Conservation (phyloP, 1,284 basidiomycete species). For the Apiotrichum porosum region DNA sequence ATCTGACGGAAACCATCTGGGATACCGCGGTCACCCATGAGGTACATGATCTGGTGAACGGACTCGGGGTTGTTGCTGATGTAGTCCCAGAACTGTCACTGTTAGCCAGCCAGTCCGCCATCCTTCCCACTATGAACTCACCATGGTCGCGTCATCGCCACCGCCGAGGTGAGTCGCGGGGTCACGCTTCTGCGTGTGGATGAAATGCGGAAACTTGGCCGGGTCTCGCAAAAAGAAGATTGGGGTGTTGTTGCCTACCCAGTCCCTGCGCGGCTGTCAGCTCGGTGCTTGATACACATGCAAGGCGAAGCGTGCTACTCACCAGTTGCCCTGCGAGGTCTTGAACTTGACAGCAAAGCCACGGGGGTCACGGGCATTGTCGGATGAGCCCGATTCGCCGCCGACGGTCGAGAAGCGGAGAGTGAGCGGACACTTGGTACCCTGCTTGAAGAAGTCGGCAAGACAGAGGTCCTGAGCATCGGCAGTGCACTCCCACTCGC, state of each 20-base stretch:
- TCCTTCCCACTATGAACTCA: too few relatives aligned
- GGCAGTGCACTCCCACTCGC: constrained; percentile 80
- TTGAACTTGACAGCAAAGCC: constrained; percentile 88
- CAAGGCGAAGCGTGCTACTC: neutral
- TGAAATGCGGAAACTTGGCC: constrained; percentile 67
- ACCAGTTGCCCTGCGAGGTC: constrained; percentile 79
- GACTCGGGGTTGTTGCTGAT: constrained; percentile 82
- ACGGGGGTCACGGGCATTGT: constrained; percentile 80
- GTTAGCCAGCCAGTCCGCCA: too few relatives aligned
- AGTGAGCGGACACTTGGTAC: constrained; percentile 58
- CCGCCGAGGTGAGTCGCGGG: constrained; percentile 49
- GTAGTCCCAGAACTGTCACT: constrained; percentile 83
- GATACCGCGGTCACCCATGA: constrained; percentile 60
- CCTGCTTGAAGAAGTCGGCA: constrained; percentile 68
- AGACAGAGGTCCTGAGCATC: constrained; percentile 74
- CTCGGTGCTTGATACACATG: neutral
- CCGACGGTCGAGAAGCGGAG: constrained; percentile 53
- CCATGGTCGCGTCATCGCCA: constrained; percentile 41
- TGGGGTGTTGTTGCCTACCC: too few relatives aligned
- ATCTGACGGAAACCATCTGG: constrained; percentile 65
- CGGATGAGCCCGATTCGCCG: constrained; percentile 77
- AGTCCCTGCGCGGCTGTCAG: constrained; percentile 3
- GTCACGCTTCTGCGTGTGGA: constrained; percentile 84
- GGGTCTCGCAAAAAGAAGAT: constrained; percentile 67
- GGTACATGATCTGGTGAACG: constrained; percentile 73